Conservation (phyloP, 1,284 basidiomycete genomes). For the Mycosarcoma maydis region DNA sequence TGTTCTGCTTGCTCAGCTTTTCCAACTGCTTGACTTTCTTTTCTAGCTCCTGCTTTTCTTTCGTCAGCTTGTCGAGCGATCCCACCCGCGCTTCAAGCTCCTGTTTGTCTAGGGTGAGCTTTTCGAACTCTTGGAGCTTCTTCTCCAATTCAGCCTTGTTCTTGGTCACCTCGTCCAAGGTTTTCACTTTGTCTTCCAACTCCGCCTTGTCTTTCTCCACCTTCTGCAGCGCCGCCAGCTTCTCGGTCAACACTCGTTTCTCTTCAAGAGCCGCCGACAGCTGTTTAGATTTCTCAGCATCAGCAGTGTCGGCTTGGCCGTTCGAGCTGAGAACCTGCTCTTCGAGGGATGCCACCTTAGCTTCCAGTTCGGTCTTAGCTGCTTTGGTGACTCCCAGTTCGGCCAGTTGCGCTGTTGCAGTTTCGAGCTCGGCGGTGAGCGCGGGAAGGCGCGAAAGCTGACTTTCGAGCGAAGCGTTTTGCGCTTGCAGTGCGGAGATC, state of each 20-base stretch:
- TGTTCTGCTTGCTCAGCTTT: constrained; percentile 41
- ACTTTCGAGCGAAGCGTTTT: constrained; percentile 13
- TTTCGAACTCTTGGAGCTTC: constrained; percentile 8
- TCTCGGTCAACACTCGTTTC: constrained; percentile 32
- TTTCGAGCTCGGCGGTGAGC: neutral
- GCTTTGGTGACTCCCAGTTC: constrained; percentile 1
- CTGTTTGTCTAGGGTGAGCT: constrained; percentile 43
- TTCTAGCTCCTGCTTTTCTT: constrained; percentile 17
- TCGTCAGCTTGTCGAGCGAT: neutral
- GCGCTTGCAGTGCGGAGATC: neutral
- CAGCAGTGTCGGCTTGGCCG: too few species aligned
- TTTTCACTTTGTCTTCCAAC: neutral
- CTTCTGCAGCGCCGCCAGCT: constrained; percentile 73
- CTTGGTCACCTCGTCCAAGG: constrained; percentile 16
- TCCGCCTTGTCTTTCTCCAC: constrained; percentile 87
- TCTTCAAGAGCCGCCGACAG: too few species aligned
- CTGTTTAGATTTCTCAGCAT: too few species aligned
- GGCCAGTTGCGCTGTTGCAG: neutral
- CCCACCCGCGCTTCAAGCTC: constrained; percentile 61
- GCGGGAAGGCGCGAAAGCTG: neutral
- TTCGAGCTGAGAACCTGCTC: constrained; percentile 1
- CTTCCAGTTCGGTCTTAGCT: constrained; percentile 1
- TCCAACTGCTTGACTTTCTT: constrained; percentile 12
- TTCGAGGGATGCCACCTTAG: constrained; percentile 9
- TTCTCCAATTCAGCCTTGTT: constrained; percentile 31